Evolutionary conservation across 805 yeast genomes (phyloP), one percentile per base, ranked within the genome.

Genomic region (Yamadazyma nakazawae): DNA sequence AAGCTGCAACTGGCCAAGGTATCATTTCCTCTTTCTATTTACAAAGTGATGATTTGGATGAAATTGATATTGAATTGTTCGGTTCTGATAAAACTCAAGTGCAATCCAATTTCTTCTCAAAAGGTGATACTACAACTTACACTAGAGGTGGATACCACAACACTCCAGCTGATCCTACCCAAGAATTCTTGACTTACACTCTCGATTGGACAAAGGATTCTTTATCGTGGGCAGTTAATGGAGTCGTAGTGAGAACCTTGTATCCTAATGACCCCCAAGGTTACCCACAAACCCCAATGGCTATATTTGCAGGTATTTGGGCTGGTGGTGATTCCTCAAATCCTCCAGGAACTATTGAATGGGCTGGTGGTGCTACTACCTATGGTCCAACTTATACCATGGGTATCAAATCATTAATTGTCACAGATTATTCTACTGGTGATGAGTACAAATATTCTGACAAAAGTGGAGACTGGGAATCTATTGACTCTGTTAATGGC

Each of bases 271-370:
- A 61, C 47, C 70, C 82, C 18, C 75, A 80, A 59, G 96, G 96
- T 5, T 91, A 79, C 64, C 97, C 97, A 37, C 96, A 90, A 68
- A 71, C 89, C n/a, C 97, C 97, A 41, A 88, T 90, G 91, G 75
- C 70, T 53, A 61, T 85, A 11, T 75, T 70, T 60, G 70, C 80
- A 51, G 92, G 94, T 53, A 67, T 81, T 28, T 85, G 94, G 92
- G 90, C 90, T 3, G 92, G 91, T 57, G 94, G 94, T 61, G 90
- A 85, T 63, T 69, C 85, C 25, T 55, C 69, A 21, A 84, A 84
- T 56, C 69, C 74, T 6, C 69, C 70, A 34, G 92, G 92, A 42
- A 84, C 91, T 1, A 84, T 85, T 47, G 80, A 80, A 57, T 85
- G 94, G 94, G 89, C 92, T 3, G 92, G 92, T 48, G 96, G 95